phyloP scores from a whole-genome alignment of 208 protist species.

The Acanthamoeba triangularis region DNA sequence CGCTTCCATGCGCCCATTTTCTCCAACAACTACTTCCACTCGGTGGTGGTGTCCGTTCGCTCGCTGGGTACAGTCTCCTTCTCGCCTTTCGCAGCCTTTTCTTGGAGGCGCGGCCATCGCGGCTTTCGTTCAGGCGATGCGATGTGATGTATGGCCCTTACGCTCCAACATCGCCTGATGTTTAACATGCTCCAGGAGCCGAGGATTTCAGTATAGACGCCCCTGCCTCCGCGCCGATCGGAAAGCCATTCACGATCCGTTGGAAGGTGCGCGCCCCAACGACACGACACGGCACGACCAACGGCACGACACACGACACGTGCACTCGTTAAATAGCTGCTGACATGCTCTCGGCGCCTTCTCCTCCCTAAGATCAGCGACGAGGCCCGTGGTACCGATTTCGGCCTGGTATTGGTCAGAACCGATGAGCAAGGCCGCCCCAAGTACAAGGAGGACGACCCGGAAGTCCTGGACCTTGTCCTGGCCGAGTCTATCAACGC shows the following conservation, averaged over 20 bases:
- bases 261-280: neutral
- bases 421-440: neutral
- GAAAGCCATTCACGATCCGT: neutral
- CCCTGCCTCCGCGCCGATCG: neutral
- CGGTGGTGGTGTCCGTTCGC: neutral
- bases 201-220: neutral
- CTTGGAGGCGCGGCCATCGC: too few species aligned
- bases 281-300: too few species aligned
- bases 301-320: neutral
- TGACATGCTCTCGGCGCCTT: neutral
- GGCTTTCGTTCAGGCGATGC: too few species aligned
- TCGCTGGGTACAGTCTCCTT: neutral
- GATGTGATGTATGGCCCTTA: too few species aligned
- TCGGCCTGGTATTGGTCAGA: neutral
- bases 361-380: neutral
- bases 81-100: too few species aligned
- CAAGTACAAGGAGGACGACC: constrained; percentile 6
- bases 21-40: neutral
- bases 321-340: too few species aligned
- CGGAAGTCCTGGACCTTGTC: neutral
- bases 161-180: neutral
- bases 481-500: neutral
- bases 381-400: neutral
- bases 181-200: neutral
- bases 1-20: neutral